Conservation (phyloP, 106 monocot genomes). For the Narthecium ossifragum region DNA sequence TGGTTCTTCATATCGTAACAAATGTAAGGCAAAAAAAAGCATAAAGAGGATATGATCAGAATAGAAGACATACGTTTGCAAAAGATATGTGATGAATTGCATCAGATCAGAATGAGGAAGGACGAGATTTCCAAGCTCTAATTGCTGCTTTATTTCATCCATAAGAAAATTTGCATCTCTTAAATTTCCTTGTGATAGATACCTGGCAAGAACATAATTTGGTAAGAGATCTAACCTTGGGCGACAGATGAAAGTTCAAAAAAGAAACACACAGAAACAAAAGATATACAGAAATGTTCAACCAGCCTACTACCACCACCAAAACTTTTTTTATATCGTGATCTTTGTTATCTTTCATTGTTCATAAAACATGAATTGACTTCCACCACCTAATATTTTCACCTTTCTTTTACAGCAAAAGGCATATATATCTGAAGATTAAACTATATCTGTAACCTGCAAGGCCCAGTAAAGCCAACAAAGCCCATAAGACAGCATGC, state of each 20-base stretch:
- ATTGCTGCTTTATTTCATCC: constrained; percentile 59
- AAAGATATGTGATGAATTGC: constrained; percentile 69
- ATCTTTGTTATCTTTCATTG: too few species aligned
- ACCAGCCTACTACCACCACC: neutral
- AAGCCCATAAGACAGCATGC: too few species aligned
- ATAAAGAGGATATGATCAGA: neutral
- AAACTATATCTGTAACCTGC: too few species aligned
- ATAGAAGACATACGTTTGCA: constrained; percentile 61
- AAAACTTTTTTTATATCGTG: too few species aligned
- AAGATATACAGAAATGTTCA: neutral
- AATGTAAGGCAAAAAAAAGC: neutral
- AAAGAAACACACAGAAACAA: too few species aligned
- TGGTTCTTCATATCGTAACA: too few species aligned
- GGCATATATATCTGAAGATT: too few species aligned
- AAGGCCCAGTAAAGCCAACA: too few species aligned
- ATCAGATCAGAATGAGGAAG: constrained; percentile 65
- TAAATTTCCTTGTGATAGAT: constrained; percentile 78
- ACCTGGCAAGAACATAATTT: constrained; percentile 40
- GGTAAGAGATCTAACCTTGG: neutral
- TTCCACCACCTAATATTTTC: too few species aligned
- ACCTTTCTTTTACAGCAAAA: too few species aligned
- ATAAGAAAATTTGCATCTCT: constrained; percentile 82
- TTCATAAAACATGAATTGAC: too few species aligned
- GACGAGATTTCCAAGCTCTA: constrained; percentile 37
- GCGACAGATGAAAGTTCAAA: constrained; percentile 2